Evolutionary conservation across 495 filamentous ascomycete species (phyloP), one percentile per base, ranked within the genome.

Genomic region (Lasiosphaeria hispida): DNA sequence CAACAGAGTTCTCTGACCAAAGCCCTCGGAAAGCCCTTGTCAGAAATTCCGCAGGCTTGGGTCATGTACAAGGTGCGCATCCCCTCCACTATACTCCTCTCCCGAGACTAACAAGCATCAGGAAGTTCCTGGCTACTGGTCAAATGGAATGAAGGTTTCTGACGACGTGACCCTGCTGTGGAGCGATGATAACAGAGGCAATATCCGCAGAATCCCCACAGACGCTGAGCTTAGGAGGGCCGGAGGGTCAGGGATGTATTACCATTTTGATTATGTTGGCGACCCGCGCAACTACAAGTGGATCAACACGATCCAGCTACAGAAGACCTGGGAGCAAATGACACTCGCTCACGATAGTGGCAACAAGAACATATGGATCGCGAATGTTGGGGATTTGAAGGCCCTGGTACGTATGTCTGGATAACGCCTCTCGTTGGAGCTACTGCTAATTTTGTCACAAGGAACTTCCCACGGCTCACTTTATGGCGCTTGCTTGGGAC

Each of bases 341-440:
- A 70, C 75, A 59, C 74, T 81, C 1, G 77, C 86, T 0, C 75
- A 85, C 53, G 69, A 80, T 37, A 72, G 81, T 33, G 73, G 81
- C n/a, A 80, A 81, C 5, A 66, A 75, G 17, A 77, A 80, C 38
- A 84, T 87, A 41, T 88, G 86, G 86, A 76, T 88, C 38, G 79
- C 82, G 43, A 89, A 89, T 58, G 80, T 89, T 17, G 85, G 85
- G 10, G 85, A 89, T 63, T 71, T 88, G 10, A 87, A 87, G 60
- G 80, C 78, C 9, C 67, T 84, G 10, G 84, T 70, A 59, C 33
- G 67, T 59, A 8, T 15, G 7, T 36, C 19, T 19, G n/a, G 37
- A 10, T 10, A 23, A n/a, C n/a, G n/a, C 37, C 8, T n/a, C 34
- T 4, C 37, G 35, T 19, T 38, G 7, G 18, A 40, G 14, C 2